Base-by-base conservation (phyloP, 176 grass and related monocot genomes). In the Tuctoria greenei region DNA sequence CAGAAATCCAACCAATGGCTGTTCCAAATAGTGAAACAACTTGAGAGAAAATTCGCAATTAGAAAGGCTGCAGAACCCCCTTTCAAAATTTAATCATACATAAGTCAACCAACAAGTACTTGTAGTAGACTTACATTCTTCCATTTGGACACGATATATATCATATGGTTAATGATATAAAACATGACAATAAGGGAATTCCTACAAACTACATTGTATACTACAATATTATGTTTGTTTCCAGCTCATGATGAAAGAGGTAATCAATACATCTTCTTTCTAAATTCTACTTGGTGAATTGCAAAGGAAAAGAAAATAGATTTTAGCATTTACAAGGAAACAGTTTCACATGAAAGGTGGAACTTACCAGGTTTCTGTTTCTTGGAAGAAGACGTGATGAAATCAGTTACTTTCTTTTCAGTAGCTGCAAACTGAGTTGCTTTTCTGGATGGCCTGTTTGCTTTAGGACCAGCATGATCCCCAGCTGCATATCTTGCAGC, bases 381-480 rank as follows among this genome's bases (percentile, higher is more conserved):
- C 71, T 90, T 98, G 26, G 86, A 84, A 67, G 95, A 98, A 82
- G 95, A 94, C 15, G 95, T 86, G 20, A 98, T 98, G 34, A 98
- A 72, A 77, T 94, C 95, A 47, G 87, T 72, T 76, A 98, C 91
- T 86, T 94, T 98, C 82, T 92, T 94, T 50, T 94, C 87, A 86
- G 72, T 46, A 42, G 55, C 66, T 75, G 79, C 24, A n/a, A 63
- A 73, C 65, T 86, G 77, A 69, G 64, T 74, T 8, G 67, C 40
- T 84, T 71, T 89, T 87, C 88, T 90, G 27, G 84, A 80, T 77
- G 73, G 69, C 52, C 71, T 89, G 34, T 60, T 72, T 68, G 79
- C 44, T 75, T 78, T 83, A 26, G 79, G 20, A 69, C 49, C 87
- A 20, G 68, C 76, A 78, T 75, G 79, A 61, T 91, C 83, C 50